Evolutionary conservation across 495 filamentous ascomycete genomes (phyloP).

Genomic region (Aspergillus funiculosus): DNA sequence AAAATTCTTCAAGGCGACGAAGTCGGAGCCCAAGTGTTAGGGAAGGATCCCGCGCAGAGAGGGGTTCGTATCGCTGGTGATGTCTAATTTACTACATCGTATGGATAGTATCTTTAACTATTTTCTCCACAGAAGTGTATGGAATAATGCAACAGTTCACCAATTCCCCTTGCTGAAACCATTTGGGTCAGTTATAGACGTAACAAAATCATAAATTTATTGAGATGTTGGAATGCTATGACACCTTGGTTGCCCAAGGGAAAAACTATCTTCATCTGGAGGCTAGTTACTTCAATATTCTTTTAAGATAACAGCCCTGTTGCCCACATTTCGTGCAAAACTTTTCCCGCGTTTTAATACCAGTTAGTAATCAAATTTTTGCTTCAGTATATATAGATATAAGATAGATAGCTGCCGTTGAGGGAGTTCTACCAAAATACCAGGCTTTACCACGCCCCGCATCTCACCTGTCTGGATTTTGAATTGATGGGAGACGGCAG

Average conservation of each 20-base stretch:
- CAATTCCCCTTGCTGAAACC: too few relatives aligned
- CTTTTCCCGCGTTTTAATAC: neutral
- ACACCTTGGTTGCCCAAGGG: too few relatives aligned
- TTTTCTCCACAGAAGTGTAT: too few relatives aligned
- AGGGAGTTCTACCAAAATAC: conserved; percentile 6
- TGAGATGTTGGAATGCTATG: too few relatives aligned
- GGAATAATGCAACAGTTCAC: too few relatives aligned
- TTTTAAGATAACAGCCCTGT: too few relatives aligned
- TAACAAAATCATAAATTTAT: too few relatives aligned
- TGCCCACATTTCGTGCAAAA: neutral
- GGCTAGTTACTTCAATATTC: too few relatives aligned
- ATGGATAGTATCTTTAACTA: too few relatives aligned
- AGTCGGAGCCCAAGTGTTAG: conserved; percentile 36
- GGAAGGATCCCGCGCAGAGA: conserved; percentile 21
- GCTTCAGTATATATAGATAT: neutral
- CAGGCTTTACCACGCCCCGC: neutral
- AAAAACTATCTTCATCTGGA: too few relatives aligned
- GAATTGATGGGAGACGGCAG: neutral
- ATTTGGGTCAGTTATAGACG: too few relatives aligned
- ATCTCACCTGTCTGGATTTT: neutral
- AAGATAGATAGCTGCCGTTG: conserved; percentile 15
- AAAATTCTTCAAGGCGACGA: conserved; percentile 29
- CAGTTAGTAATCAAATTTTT: conserved; percentile 8
- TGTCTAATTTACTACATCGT: neutral
- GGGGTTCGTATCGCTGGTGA: conserved; percentile 14